A percentile compares a stretch with the other conserved stretches of the same genome.
Conservation (phyloP, 306 rosid species). For the Quercus bicolor region DNA sequence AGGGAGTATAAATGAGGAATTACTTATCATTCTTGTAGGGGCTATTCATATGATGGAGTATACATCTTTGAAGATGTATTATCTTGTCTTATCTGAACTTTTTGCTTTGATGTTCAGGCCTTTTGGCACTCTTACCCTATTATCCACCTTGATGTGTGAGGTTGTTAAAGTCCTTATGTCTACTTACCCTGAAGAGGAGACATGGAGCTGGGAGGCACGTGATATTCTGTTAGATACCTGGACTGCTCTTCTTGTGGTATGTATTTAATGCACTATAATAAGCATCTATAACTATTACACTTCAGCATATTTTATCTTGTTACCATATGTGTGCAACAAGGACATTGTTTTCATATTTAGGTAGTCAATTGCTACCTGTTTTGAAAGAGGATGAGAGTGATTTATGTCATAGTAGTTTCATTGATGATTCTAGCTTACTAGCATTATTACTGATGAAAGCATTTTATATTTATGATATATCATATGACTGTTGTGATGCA, state of each 20-base stretch:
- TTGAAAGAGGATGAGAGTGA: not conserved
- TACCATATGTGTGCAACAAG: not conserved
- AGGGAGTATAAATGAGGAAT: too few relatives aligned
- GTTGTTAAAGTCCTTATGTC: slow-evolving; percentile 71
- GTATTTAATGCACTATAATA: slow-evolving; percentile 10
- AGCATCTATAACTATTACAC: slow-evolving; percentile 7
- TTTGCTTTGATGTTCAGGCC: slow-evolving; percentile 61
- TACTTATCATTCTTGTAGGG: not conserved
- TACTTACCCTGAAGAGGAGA: slow-evolving; percentile 67
- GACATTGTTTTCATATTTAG: not conserved
- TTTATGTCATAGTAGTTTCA: not conserved
- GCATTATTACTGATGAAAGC: not conserved
- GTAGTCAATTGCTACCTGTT: not conserved
- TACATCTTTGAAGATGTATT: not conserved
- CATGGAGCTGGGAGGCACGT: slow-evolving; percentile 97
- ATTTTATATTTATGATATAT: not conserved
- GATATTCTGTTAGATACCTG: slow-evolving; percentile 84
- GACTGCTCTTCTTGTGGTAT: slow-evolving; percentile 83
- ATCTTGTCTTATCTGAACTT: not conserved
- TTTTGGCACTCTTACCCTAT: slow-evolving; percentile 60
- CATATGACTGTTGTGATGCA: not conserved
- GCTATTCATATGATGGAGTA: not conserved
- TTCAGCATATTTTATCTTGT: not conserved
- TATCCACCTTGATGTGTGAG: slow-evolving; percentile 76
- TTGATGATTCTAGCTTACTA: not conserved